Conservation (phyloP, 768 basidiomycete genomes). For the Ramaria sp. region DNA sequence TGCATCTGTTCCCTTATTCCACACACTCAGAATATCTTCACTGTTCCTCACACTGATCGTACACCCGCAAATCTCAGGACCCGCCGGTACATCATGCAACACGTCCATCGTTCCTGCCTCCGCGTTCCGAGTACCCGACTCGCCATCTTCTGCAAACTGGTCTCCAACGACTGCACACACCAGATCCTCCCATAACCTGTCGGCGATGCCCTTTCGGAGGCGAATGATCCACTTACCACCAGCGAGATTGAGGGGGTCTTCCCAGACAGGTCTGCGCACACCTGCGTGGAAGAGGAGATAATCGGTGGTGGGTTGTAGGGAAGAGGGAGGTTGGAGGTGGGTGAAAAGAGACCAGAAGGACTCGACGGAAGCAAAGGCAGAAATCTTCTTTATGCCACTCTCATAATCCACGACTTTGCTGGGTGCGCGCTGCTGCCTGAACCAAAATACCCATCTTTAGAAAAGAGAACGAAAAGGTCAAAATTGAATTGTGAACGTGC, state of each 20-base stretch:
- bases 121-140: constrained; percentile 3
- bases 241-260: constrained; percentile 77
- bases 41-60: constrained; percentile 88
- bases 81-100: constrained; percentile 29
- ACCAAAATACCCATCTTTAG: constrained; percentile 82
- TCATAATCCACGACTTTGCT: constrained; percentile 92
- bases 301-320: constrained; percentile 82
- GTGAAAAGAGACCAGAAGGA: constrained; percentile 95
- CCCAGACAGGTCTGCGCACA: constrained; percentile 88
- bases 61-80: constrained; percentile 83
- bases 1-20: constrained; percentile 78
- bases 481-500: not conserved
- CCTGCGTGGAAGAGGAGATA: constrained; percentile 85
- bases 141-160: constrained; percentile 57
- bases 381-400: constrained; percentile 88
- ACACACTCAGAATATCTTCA: constrained; percentile 89
- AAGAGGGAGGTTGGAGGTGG: constrained; percentile 78
- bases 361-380: constrained; percentile 86
- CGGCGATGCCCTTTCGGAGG: constrained; percentile 80
- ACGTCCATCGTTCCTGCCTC: constrained; percentile 16
- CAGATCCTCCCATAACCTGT: constrained; percentile 86
- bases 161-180: constrained; percentile 84
- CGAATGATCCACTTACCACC: constrained; percentile 97
- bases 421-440: constrained; percentile 80
- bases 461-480: not conserved